Evolutionary conservation across 2,329 filamentous ascomycete genomes (phyloP).

Genomic region (Colletotrichum liriopes): DNA sequence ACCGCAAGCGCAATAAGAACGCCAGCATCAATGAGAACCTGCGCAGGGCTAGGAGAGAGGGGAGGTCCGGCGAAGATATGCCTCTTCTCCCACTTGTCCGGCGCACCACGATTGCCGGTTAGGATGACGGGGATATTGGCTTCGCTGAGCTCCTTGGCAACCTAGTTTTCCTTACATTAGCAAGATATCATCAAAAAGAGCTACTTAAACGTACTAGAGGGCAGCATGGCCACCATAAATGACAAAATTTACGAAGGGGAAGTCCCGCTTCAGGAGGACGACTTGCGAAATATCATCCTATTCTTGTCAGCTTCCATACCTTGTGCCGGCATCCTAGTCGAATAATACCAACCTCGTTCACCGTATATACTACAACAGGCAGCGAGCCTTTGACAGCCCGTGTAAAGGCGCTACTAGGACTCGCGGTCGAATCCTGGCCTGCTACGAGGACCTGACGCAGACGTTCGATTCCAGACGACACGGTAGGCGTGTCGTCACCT

Average conservation of each 20-base stretch:
- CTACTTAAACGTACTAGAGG: slow-evolving; percentile 48
- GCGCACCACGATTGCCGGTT: slow-evolving; percentile 53
- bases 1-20: slow-evolving; percentile 29
- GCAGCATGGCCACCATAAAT: slow-evolving; percentile 56
- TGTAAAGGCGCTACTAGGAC: background rate
- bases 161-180: slow-evolving; percentile 41
- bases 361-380: slow-evolving; percentile 14
- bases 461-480: slow-evolving; percentile 15
- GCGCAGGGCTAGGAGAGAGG: slow-evolving; percentile 54
- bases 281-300: slow-evolving; percentile 59
- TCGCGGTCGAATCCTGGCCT: background rate
- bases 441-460: slow-evolving; percentile 9
- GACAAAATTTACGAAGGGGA: slow-evolving; percentile 52
- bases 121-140: slow-evolving; percentile 59
- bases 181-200: background rate
- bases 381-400: background rate
- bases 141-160: slow-evolving; percentile 55
- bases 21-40: slow-evolving; percentile 10
- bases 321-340: background rate
- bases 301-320: background rate
- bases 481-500: slow-evolving; percentile 31
- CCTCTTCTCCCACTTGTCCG: slow-evolving; percentile 54
- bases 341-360: slow-evolving; percentile 11
- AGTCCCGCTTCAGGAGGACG: slow-evolving; percentile 55
- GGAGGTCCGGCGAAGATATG: slow-evolving; percentile 58